Conservation (phyloP, 1,139 yeast species). For the Magnusiomyces fungicola region DNA sequence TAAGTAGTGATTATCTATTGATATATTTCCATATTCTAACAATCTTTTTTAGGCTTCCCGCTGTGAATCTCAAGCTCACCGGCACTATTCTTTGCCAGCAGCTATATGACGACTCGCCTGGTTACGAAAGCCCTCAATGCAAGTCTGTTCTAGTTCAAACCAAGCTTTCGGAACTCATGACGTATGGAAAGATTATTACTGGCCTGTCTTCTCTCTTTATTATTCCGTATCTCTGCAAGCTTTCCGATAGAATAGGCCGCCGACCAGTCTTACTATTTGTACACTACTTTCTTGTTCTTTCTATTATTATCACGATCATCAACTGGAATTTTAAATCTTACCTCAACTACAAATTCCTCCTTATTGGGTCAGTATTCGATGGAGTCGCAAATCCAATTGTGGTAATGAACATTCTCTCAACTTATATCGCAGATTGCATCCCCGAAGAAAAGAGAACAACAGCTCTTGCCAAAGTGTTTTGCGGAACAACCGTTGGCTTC, state of each 20-base stretch:
- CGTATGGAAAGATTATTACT: background rate
- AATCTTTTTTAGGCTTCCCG: background rate
- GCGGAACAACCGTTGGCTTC: background rate
- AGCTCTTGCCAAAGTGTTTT: background rate
- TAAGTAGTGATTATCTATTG: background rate
- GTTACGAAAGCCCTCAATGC: no score
- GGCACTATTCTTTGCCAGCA: background rate
- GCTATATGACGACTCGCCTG: background rate
- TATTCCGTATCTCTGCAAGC: slow-evolving; percentile 1
- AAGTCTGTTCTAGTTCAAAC: background rate
- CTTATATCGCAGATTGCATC: slow-evolving; percentile 1
- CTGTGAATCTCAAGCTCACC: background rate
- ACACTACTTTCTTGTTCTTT: background rate
- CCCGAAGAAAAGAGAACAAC: background rate
- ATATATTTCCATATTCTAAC: no score
- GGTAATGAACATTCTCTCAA: background rate
- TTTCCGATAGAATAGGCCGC: slow-evolving; percentile 3
- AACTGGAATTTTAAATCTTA: background rate
- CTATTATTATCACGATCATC: background rate
- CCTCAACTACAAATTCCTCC: background rate
- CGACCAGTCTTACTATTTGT: background rate
- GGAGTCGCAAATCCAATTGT: slow-evolving; percentile 1
- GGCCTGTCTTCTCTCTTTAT: background rate
- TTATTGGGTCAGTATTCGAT: background rate
- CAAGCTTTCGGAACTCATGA: background rate